Percentiles rank a stretch among this genome's conserved stretches.
These are phyloP conservation scores for Abortiporus biennis DNA, from an alignment of 1,284 basidiomycete genomes.

Conservation along the genomic window DNA sequence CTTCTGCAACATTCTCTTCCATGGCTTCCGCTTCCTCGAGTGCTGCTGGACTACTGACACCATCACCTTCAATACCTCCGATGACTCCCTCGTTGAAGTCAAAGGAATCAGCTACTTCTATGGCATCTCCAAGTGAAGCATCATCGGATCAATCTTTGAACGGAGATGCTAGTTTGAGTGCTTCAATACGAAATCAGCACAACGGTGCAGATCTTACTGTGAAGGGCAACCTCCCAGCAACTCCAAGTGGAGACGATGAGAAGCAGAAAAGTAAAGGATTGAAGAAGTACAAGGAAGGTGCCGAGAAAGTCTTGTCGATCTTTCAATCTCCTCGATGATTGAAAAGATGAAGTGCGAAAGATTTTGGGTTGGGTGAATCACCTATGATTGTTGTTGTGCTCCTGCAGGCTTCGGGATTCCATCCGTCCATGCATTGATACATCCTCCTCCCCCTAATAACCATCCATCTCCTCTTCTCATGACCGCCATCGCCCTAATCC, in stretches of 20 bases:
- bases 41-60: constrained; percentile 45
- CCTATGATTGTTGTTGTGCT: too few species aligned
- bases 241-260: constrained; percentile 33
- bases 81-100: constrained; percentile 68
- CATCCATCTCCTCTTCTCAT: too few species aligned
- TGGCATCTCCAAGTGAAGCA: constrained; percentile 59
- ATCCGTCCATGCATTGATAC: too few species aligned
- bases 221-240: constrained; percentile 14
- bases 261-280: constrained; percentile 63
- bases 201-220: constrained; percentile 14
- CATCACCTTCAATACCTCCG: constrained; percentile 47
- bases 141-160: constrained; percentile 60
- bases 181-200: too few species aligned
- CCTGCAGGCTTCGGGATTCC: too few species aligned
- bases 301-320: constrained; percentile 74
- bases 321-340: constrained; percentile 53
- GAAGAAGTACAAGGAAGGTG: constrained; percentile 78
- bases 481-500: too few species aligned
- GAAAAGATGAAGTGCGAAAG: too few species aligned
- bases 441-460: too few species aligned
- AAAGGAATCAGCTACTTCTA: constrained; percentile 68
- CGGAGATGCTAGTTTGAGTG: constrained; percentile 42
- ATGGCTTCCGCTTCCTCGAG: constrained; percentile 41
- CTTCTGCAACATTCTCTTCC: constrained; percentile 38
- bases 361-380: too few species aligned